Conservation (phyloP, 257 asterid genomes). For the Plantago ovata region DNA sequence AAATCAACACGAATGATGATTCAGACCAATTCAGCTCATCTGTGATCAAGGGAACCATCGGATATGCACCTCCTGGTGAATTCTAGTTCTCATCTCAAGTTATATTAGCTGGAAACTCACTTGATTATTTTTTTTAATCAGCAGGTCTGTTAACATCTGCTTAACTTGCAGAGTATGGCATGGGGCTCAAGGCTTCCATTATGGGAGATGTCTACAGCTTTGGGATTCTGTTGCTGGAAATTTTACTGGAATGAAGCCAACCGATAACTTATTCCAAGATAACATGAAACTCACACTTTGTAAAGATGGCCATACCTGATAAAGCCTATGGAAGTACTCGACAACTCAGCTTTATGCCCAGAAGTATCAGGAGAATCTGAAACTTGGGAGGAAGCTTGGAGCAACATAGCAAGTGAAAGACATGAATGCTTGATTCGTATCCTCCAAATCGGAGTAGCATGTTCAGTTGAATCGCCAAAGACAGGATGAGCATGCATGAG, state of each 20-base stretch:
- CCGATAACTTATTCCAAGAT: slow-evolving; percentile 33
- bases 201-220: slow-evolving; percentile 49
- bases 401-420: slow-evolving; percentile 18
- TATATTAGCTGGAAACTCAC: neutral
- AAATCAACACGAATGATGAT: slow-evolving; percentile 17
- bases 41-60: slow-evolving; percentile 42
- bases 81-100: neutral
- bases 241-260: slow-evolving; percentile 44
- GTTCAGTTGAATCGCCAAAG: slow-evolving; percentile 36
- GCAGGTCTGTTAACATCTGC: neutral
- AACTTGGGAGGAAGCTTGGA: slow-evolving; percentile 28
- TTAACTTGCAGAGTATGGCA: slow-evolving; percentile 49
- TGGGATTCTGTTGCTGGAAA: slow-evolving; percentile 49
- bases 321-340: slow-evolving; percentile 24
- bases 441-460: slow-evolving; percentile 29
- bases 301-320: slow-evolving; percentile 25
- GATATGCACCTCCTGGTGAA: slow-evolving; percentile 58
- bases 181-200: slow-evolving; percentile 31
- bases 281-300: slow-evolving; percentile 37
- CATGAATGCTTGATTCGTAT: slow-evolving; percentile 18
- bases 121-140: neutral
- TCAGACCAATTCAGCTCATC: slow-evolving; percentile 33
- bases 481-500: too few relatives aligned
- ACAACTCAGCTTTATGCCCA: slow-evolving; percentile 27
- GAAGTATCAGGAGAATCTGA: slow-evolving; percentile 23